A percentile compares a stretch with the other conserved stretches of the same genome.
Evolutionary conservation across 2,329 filamentous ascomycete genomes (phyloP).

Genomic region (Phialophora expanda): DNA sequence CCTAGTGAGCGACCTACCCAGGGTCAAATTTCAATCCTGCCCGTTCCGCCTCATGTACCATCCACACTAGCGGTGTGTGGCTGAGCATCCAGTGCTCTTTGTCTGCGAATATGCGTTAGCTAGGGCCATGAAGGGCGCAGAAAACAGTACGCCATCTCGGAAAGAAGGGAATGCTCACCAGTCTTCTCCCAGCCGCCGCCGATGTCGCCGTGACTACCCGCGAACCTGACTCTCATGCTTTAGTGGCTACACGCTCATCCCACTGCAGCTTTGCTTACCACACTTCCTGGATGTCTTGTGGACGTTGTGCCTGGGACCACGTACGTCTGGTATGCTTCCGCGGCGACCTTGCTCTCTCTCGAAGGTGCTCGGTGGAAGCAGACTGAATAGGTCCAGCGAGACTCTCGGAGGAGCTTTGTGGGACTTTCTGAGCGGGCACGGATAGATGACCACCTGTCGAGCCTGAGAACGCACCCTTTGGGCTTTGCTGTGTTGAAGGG

Average conservation of each 20-base stretch:
- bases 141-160: too few species aligned
- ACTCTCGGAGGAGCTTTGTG: slow-evolving; percentile 26
- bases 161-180: neutral
- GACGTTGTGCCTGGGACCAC: slow-evolving; percentile 44
- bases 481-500: neutral
- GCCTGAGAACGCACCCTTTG: neutral
- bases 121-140: neutral
- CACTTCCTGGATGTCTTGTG: slow-evolving; percentile 78
- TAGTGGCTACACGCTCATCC: neutral
- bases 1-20: slow-evolving; percentile 55
- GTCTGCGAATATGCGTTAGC: slow-evolving; percentile 40
- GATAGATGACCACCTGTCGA: slow-evolving; percentile 10
- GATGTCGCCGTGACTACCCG: slow-evolving; percentile 78
- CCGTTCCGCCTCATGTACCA: slow-evolving; percentile 67
- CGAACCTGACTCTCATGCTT: slow-evolving; percentile 57
- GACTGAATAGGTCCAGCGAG: slow-evolving; percentile 23
- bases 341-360: slow-evolving; percentile 12
- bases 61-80: slow-evolving; percentile 72
- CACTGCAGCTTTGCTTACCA: slow-evolving; percentile 38
- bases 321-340: slow-evolving; percentile 34
- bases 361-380: slow-evolving; percentile 24
- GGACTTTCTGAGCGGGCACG: slow-evolving; percentile 5
- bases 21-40: slow-evolving; percentile 74
- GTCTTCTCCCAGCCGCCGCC: slow-evolving; percentile 64
- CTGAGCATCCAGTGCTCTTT: slow-evolving; percentile 65